Conservation (phyloP, 495 filamentous ascomycete genomes). For the Aspergillus nanangensis region DNA sequence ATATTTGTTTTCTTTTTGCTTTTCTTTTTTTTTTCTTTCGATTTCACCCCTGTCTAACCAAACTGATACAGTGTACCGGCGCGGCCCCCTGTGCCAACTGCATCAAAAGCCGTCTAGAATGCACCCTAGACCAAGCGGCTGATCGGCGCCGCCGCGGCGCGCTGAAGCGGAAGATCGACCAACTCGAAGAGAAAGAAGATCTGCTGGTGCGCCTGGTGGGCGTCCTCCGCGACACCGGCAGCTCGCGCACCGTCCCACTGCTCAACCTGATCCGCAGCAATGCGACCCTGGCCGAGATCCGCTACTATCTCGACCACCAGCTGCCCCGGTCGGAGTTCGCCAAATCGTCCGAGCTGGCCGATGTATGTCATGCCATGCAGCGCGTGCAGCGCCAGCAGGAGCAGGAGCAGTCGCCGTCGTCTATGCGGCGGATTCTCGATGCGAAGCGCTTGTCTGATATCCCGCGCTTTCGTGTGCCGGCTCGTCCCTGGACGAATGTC, state of each 20-base stretch:
- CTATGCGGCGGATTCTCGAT: slow-evolving; percentile 21
- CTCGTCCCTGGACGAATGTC: slow-evolving; percentile 37
- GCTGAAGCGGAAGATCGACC: slow-evolving; percentile 33
- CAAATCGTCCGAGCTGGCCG: slow-evolving; percentile 20
- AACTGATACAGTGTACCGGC: slow-evolving; percentile 23
- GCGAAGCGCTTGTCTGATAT: slow-evolving; percentile 17
- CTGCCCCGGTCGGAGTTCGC: slow-evolving; percentile 19
- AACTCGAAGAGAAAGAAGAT: slow-evolving; percentile 26
- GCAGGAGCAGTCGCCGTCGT: slow-evolving; percentile 7
- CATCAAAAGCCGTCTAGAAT: slow-evolving; percentile 22
- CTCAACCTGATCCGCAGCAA: slow-evolving; percentile 34
- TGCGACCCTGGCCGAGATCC: slow-evolving; percentile 26
- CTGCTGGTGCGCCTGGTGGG: slow-evolving; percentile 23
- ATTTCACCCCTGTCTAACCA: not conserved
- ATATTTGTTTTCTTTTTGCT: no score
- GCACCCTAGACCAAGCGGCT: slow-evolving; percentile 24
- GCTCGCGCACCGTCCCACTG: slow-evolving; percentile 15
- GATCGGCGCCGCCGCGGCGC: slow-evolving; percentile 31
- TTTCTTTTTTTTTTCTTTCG: no score
- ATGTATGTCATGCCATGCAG: slow-evolving; percentile 14
- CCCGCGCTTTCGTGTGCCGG: slow-evolving; percentile 25
- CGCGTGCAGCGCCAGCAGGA: no score
- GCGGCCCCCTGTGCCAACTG: slow-evolving; percentile 29
- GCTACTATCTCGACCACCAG: slow-evolving; percentile 24
- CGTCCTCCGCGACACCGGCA: slow-evolving; percentile 21